phyloP scores from a whole-genome alignment of 352 stramenopile species.

The Pythium dissotocum region DNA sequence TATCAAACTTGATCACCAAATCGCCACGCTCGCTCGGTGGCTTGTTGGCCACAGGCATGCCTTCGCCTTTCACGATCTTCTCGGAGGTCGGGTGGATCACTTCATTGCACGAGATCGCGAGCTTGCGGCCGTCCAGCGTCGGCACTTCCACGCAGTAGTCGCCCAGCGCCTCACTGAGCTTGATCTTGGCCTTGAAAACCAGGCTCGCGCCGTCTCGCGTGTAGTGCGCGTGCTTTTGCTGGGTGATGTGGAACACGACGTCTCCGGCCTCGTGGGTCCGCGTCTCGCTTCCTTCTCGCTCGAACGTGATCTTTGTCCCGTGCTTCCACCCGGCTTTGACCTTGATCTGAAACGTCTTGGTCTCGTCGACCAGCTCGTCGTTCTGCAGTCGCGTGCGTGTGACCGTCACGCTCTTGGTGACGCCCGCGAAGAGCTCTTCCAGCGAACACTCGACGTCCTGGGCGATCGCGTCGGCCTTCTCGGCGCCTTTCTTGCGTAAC shows the following conservation, averaged over 20 bases:
- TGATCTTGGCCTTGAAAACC: slow-evolving; percentile 92
- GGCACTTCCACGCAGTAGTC: slow-evolving; percentile 94
- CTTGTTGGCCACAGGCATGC: slow-evolving; percentile 90
- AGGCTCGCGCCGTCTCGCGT: slow-evolving; percentile 92
- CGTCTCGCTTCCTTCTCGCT: slow-evolving; percentile 89
- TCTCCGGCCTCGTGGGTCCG: slow-evolving; percentile 93
- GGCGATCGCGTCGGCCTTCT: slow-evolving; percentile 77
- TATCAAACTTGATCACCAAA: slow-evolving; percentile 95
- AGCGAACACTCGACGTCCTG: slow-evolving; percentile 77
- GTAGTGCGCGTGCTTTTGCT: slow-evolving; percentile 85
- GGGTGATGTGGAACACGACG: slow-evolving; percentile 92
- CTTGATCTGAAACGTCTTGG: slow-evolving; percentile 87
- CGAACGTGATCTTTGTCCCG: slow-evolving; percentile 95
- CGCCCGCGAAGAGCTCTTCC: slow-evolving; percentile 91
- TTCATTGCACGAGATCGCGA: slow-evolving; percentile 92
- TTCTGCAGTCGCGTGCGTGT: slow-evolving; percentile 79
- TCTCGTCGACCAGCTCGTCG: slow-evolving; percentile 74
- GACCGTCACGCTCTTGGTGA: slow-evolving; percentile 88
- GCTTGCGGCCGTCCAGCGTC: slow-evolving; percentile 94
- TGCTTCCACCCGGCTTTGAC: slow-evolving; percentile 95
- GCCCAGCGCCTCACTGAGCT: slow-evolving; percentile 94
- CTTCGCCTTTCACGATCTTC: slow-evolving; percentile 92
- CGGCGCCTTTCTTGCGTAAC: slow-evolving; percentile 69
- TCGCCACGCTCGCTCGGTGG: slow-evolving; percentile 75
- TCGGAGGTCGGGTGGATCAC: slow-evolving; percentile 91